Evolutionary conservation across 805 yeast species (phyloP), one percentile per base, ranked within the genome.

Genomic region (Yarrowia sp.): DNA sequence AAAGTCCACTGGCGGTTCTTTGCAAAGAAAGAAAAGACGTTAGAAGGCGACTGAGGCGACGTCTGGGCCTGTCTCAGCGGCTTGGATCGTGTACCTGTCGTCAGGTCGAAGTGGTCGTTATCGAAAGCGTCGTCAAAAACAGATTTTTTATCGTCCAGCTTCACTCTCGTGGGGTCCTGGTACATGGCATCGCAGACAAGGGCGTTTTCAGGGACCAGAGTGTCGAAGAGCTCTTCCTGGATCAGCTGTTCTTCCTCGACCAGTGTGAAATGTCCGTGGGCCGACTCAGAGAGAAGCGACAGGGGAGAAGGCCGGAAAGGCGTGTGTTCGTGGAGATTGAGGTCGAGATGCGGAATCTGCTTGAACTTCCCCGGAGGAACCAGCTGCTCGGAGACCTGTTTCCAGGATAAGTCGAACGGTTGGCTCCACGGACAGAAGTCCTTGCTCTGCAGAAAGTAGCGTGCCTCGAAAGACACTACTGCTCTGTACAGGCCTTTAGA

Each of bases 361-460:
- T 32, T 31, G 38, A 31, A 32, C 1, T 21, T 12, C 13, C 22
- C 27, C 2, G 25, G 25, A 4, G 38, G 55, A 13, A n/a, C 6
- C 3, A 47, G 55, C 7, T 47, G 14, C 9, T n/a, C 29, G 1
- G 55, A 19, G 3, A 46, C 19, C 6, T 31, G 21, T n/a, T 32
- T 31, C 55, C 55, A 47, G 18, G 53, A 46, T 22, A 21, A 5
- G 6, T 13, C 36, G 14, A 47, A 47, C 27, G 55, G 55, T 6
- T 47, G 55, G n/a, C 55, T 47, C 55, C 55, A 47, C 6, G 55
- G 55, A 47, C 55, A 47, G 21, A 47, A 31, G 9, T 47, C 38
- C 21, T 47, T 47, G 55, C 33, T 7, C 7, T n/a, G 19, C 4
- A 47, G 38, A 13, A 47, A 47, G 25, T 21, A n/a, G 6, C n/a